phyloP scores from a whole-genome alignment of 2,329 filamentous ascomycete genomes.

The Fusarium xyrophilum region DNA sequence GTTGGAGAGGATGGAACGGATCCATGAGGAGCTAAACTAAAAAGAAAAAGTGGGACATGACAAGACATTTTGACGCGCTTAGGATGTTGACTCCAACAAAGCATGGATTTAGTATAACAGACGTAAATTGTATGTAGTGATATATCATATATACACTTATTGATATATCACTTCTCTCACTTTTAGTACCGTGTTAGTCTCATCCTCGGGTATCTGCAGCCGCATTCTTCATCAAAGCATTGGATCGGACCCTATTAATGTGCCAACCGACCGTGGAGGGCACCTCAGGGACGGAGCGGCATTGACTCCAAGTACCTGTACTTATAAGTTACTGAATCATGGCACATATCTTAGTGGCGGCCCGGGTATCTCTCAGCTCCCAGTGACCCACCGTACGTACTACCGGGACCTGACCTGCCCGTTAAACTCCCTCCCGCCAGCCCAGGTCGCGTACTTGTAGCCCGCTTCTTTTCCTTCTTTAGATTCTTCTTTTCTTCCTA shows the following conservation, averaged over 20 bases:
- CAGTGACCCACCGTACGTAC: slow-evolving; percentile 32
- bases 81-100: background rate
- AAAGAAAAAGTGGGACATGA: slow-evolving; percentile 34
- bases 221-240: background rate
- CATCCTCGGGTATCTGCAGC: slow-evolving; percentile 1
- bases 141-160: background rate
- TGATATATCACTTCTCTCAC: background rate
- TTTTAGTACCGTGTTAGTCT: background rate
- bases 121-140: background rate
- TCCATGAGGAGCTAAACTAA: slow-evolving; percentile 32
- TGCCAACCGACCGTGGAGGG: background rate
- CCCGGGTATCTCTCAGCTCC: slow-evolving; percentile 15
- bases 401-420: slow-evolving; percentile 40
- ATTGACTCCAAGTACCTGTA: slow-evolving; percentile 21
- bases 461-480: slow-evolving; percentile 37
- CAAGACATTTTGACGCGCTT: slow-evolving; percentile 29
- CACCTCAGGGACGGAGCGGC: slow-evolving; percentile 9
- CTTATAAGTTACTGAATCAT: slow-evolving; percentile 20
- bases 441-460: slow-evolving; percentile 37
- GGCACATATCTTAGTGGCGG: background rate
- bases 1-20: slow-evolving; percentile 17
- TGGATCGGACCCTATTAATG: slow-evolving; percentile 19
- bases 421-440: slow-evolving; percentile 34
- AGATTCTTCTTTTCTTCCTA: slow-evolving; percentile 31
- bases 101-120: background rate